Base-by-base conservation (phyloP, 1,284 basidiomycete species). In the Trichosporon sp. region DNA sequence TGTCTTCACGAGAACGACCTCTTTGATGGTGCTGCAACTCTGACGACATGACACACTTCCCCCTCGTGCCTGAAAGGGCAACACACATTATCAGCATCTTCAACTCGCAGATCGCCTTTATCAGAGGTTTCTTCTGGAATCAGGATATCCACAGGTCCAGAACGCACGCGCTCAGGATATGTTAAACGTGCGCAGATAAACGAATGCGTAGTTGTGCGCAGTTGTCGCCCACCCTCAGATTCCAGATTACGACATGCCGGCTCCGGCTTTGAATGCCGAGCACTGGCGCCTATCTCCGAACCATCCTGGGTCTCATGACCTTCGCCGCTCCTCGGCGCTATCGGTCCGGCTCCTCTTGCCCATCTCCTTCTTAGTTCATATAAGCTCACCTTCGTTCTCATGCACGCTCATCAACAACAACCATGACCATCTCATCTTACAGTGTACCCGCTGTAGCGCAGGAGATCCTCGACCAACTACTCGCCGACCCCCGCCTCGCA, bases 401-500 rank as follows among this genome's bases (percentile, higher is more conserved):
- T n/a, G 14, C 59, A 35, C 32, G 56, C 32, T 12, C 66, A 68
- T 5, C 19, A 68, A 21, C 19, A 21, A 37, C 7, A 68, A 14
- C 35, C 35, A 68, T 64, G 56, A 37, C 56, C 12, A 37, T 46
- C 26, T 40, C 68, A 6, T 37, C 38, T 1, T 71, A 71, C 68
- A 56, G 61, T n/a, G 65, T 71, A 4, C 68, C 68, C 16, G 19
- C 65, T 3, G 65, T 43, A 2, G 31, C 71, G 16, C 31, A 21
- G 11, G 65, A 43, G n/a, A 48, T 65, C 21, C 46, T 69, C 38
- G 40, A 38, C 8, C n/a, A 63, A 14, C 65, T 71, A 5, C 56
- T 71, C 11, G 43, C 37, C 2, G 71, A 71, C 59, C 38, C 56
- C n/a, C 68, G 71, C 31, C 71, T 71, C 10, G 38, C 32, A 4